Conservation (phyloP, 2,329 filamentous ascomycete genomes). For the Lecanoromycetidae sp. region DNA sequence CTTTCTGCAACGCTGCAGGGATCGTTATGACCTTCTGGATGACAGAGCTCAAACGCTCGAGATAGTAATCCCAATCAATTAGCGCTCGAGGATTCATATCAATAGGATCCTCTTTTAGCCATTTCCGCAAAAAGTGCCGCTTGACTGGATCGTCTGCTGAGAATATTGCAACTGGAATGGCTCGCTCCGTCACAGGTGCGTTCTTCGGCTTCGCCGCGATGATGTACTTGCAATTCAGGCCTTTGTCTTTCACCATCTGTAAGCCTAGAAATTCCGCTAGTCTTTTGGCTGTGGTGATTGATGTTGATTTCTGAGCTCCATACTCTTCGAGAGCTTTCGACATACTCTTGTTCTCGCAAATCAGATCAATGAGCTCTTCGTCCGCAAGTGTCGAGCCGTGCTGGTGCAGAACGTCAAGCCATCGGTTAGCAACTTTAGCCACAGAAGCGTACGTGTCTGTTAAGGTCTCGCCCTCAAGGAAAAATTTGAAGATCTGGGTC, state of each 20-base stretch:
- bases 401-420: constrained; percentile 87
- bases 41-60: constrained; percentile 88
- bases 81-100: constrained; percentile 83
- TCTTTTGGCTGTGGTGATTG: constrained; percentile 94
- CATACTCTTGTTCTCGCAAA: constrained; percentile 99
- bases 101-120: constrained; percentile 82
- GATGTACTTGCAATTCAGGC: constrained; percentile 98
- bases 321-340: constrained; percentile 95
- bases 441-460: constrained; percentile 83
- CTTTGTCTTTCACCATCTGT: constrained; percentile 99
- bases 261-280: constrained; percentile 93
- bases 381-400: constrained; percentile 84
- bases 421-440: constrained; percentile 87
- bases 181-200: constrained; percentile 86
- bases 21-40: constrained; percentile 99
- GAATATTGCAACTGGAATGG: constrained; percentile 92
- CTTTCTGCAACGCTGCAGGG: constrained; percentile 86
- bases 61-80: constrained; percentile 95
- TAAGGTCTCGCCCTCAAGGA: constrained; percentile 79
- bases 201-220: constrained; percentile 79
- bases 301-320: constrained; percentile 87
- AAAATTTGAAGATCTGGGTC: constrained; percentile 98
- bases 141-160: constrained; percentile 84
- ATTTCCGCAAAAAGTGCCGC: constrained; percentile 80
- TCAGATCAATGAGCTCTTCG: constrained; percentile 96